Evolutionary conservation across 495 filamentous ascomycete genomes (phyloP).

Genomic region (Hamigera avellanea): DNA sequence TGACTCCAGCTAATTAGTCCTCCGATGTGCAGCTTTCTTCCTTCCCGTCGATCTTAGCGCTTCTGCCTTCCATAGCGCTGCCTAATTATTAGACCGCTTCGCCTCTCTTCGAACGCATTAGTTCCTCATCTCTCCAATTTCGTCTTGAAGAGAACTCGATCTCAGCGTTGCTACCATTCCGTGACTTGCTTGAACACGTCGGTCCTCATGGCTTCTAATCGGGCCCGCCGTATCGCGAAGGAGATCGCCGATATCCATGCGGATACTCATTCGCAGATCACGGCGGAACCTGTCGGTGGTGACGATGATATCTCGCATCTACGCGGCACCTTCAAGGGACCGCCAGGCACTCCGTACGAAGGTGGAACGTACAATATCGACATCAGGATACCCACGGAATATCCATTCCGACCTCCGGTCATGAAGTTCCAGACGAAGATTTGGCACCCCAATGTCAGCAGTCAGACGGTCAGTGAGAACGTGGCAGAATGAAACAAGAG

Average conservation of each 20-base stretch:
- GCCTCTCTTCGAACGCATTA: too few species aligned
- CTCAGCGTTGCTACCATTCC: too few species aligned
- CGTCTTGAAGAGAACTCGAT: too few species aligned
- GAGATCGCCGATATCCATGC: slow-evolving; percentile 79
- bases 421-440: slow-evolving; percentile 95
- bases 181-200: background rate
- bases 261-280: slow-evolving; percentile 66
- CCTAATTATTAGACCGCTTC: too few species aligned
- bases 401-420: slow-evolving; percentile 83
- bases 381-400: slow-evolving; percentile 77
- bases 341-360: slow-evolving; percentile 89
- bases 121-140: too few species aligned
- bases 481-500: background rate
- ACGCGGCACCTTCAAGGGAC: slow-evolving; percentile 71
- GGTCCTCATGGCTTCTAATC: slow-evolving; percentile 57
- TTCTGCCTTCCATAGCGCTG: too few species aligned
- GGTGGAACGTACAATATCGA: slow-evolving; percentile 76
- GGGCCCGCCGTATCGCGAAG: slow-evolving; percentile 76
- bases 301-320: slow-evolving; percentile 73
- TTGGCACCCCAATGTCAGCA: slow-evolving; percentile 97
- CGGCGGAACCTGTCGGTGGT: slow-evolving; percentile 49
- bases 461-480: slow-evolving; percentile 63
- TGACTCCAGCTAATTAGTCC: too few species aligned
- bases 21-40: too few species aligned
- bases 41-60: too few species aligned